phyloP scores from a whole-genome alignment of 805 yeast species.

The Yamadazyma sp. region DNA sequence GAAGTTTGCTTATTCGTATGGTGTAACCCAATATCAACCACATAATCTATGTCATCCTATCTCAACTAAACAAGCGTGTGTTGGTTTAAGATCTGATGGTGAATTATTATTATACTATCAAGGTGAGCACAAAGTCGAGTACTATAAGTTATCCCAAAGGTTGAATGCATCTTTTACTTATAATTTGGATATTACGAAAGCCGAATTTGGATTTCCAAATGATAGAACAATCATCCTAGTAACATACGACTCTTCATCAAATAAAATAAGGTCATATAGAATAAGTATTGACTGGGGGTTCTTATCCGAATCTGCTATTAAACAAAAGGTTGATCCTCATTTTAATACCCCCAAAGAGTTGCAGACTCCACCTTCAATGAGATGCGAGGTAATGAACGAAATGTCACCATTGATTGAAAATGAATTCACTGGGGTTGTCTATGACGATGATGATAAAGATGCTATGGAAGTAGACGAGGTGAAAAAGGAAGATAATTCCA shows the following conservation, averaged over 20 bases:
- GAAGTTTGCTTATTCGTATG: constrained; percentile 43
- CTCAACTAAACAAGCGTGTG: constrained; percentile 64
- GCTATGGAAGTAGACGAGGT: constrained; percentile 4
- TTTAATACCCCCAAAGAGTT: constrained; percentile 48
- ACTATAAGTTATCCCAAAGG: constrained; percentile 33
- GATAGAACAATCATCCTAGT: constrained; percentile 46
- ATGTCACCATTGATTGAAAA: constrained; percentile 10
- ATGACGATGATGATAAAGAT: constrained; percentile 11
- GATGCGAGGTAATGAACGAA: constrained; percentile 10
- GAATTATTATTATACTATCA: constrained; percentile 59
- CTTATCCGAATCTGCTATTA: constrained; percentile 44
- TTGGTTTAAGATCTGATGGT: constrained; percentile 65
- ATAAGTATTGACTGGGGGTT: constrained; percentile 57
- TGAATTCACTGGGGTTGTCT: constrained; percentile 8
- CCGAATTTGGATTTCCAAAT: constrained; percentile 52
- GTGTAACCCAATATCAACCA: constrained; percentile 57
- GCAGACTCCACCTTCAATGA: constrained; percentile 40
- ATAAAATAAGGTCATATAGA: constrained; percentile 39
- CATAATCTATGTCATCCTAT: constrained; percentile 68
- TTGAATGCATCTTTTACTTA: constrained; percentile 23
- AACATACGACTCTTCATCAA: constrained; percentile 34
- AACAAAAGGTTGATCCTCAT: constrained; percentile 45
- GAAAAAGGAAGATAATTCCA: constrained; percentile 17
- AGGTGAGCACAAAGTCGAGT: constrained; percentile 60
- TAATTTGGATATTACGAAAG: constrained; percentile 16